Conservation (phyloP, 73 alveolate species). For the Effrenium voratum region DNA sequence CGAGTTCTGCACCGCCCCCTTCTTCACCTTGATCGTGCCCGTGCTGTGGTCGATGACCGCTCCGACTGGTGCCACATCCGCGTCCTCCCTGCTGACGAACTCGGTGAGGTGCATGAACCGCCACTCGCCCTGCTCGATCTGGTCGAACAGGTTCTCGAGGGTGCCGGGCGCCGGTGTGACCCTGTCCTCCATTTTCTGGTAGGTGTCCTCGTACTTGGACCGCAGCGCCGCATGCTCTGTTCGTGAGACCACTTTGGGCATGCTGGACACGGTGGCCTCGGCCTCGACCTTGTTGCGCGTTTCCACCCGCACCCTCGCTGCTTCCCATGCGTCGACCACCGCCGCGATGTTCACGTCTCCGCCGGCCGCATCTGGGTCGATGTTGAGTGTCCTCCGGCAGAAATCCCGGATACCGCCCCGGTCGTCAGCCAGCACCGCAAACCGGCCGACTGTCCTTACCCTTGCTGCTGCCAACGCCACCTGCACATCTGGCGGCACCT, state of each 20-base stretch:
- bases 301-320: background rate
- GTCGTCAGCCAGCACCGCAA: background rate
- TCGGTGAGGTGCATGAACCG: background rate
- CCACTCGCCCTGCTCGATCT: background rate
- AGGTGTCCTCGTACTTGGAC: background rate
- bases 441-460: background rate
- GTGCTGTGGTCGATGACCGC: background rate
- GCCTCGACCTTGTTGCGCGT: background rate
- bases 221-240: background rate
- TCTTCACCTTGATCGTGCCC: too few relatives aligned
- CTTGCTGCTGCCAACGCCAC: background rate
- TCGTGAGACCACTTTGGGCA: background rate
- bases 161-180: background rate
- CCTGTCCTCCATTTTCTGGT: background rate
- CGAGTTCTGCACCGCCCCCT: background rate
- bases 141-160: background rate
- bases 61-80: background rate
- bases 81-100: background rate
- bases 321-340: background rate
- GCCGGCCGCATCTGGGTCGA: background rate
- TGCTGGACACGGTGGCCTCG: background rate
- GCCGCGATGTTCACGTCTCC: background rate
- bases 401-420: background rate
- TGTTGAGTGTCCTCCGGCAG: background rate
- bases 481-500: background rate